Evolutionary conservation across 768 basidiomycete species (phyloP), one percentile per base, ranked within the genome.

Genomic region (Amanita exitialis): DNA sequence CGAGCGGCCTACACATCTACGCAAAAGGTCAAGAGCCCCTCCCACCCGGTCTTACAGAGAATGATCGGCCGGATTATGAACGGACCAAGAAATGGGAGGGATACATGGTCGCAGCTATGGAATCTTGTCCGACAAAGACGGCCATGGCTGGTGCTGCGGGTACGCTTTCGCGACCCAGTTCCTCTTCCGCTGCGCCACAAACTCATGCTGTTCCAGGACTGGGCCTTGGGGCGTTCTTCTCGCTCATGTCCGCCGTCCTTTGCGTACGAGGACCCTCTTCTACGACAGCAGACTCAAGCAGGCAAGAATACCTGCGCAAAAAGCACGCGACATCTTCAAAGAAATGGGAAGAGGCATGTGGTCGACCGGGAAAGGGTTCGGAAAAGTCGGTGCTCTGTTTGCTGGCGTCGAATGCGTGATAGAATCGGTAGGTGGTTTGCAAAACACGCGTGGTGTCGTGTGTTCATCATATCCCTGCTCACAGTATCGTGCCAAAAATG

Each of bases 401-500:
- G 86, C 92, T n/a, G 93, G 94, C 23, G 82, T 90, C 6, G 95
- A 98, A 69, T 98, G 95, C 59, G 83, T 91, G 51, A 86, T 97
- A 50, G 95, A 98, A 70, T 88, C 84, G 57, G 94, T 89, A 66
- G 63, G 92, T 82, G 13, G 16, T 21, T 21, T 12, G 9, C 15
- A 27, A 21, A 23, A 44, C 48, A 36, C 46, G 53, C 25, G 45
- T 6, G 47, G 23, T 27, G 41, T n/a, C 41, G 34, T 38, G 25
- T 27, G 37, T 10, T 37, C 51, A 20, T 28, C 50, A 15, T 16
- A 23, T 25, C 2, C 12, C 20, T 27, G 37, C 36, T 15, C 54
- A n/a, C n/a, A 96, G 94, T 98, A 96, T 67, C 91, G 95, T 41
- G 94, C 91, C 7, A 92, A 83, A 68, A 94, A 96, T 61, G 95